These are phyloP conservation scores for Keithomyces neogunnii DNA, from an alignment of 2,329 filamentous ascomycete genomes.

Conservation along the genomic window DNA sequence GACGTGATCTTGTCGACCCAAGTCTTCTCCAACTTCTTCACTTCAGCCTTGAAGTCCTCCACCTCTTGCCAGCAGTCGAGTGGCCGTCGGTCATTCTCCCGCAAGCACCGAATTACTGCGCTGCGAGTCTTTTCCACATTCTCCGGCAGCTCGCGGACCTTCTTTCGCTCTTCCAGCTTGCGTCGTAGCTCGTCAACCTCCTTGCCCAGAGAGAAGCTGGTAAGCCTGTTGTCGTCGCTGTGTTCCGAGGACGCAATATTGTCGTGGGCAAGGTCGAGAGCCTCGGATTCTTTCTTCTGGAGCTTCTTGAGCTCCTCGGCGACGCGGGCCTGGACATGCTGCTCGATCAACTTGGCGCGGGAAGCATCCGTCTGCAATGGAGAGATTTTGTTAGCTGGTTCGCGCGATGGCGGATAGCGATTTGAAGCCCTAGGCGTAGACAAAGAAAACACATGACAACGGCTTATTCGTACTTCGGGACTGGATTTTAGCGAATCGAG, in stretches of 20 bases:
- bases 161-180: slow-evolving; percentile 54
- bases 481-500: slow-evolving; percentile 76
- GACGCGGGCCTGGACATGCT: slow-evolving; percentile 82
- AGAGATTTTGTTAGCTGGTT: not conserved
- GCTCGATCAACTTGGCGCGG: slow-evolving; percentile 73
- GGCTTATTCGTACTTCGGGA: slow-evolving; percentile 58
- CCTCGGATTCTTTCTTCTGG: slow-evolving; percentile 58
- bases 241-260: slow-evolving; percentile 43
- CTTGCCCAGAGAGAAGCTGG: slow-evolving; percentile 44
- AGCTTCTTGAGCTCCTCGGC: slow-evolving; percentile 76
- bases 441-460: not conserved
- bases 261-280: slow-evolving; percentile 61
- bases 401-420: not conserved
- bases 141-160: slow-evolving; percentile 61
- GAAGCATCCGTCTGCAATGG: slow-evolving; percentile 70
- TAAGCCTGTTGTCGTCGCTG: slow-evolving; percentile 22
- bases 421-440: not conserved
- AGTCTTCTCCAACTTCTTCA: slow-evolving; percentile 72
- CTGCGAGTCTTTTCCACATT: slow-evolving; percentile 65
- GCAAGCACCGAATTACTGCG: slow-evolving; percentile 71
- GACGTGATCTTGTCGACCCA: slow-evolving; percentile 78
- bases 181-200: slow-evolving; percentile 50
- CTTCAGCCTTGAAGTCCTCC: slow-evolving; percentile 81
- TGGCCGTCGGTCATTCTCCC: slow-evolving; percentile 76
- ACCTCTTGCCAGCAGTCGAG: slow-evolving; percentile 94